Base-by-base conservation (phyloP, 768 basidiomycete species). In the Pholiota conissans region DNA sequence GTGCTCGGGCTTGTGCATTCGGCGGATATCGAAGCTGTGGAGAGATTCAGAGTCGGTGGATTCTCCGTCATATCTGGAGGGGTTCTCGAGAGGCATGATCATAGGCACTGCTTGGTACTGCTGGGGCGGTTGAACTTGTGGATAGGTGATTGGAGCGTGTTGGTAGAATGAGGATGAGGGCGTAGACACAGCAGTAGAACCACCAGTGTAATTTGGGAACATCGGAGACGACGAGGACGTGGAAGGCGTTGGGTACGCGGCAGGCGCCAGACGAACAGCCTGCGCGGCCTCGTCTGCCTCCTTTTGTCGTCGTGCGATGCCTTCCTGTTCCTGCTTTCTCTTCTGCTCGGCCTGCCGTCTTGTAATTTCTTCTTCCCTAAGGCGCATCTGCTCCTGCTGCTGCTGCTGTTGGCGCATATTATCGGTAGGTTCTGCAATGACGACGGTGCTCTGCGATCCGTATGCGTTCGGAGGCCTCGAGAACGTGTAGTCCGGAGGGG, bases 61-160 rank as follows among this genome's bases (percentile, higher is more conserved):
- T 61, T 80, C 76, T 45, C 72, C 79, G 26, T 80, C 84, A 65
- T 76, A 82, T 65, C 75, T 74, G 18, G 76, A 77, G 32, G 88
- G 89, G 61, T 78, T 86, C 69, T 91, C 84, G 13, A 89, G 70
- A n/a, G 89, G 87, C 74, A 89, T 76, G 29, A 75, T 65, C 34
- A 71, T 66, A 16, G 79, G 79, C 42, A 27, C 30, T 49, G n/a
- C 40, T n/a, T 47, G 32, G 22, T 20, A 56, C 58, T 49, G 61
- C 47, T 5, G 62, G 42, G 10, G 62, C 34, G 42, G 42, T 24
- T 20, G 42, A 11, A 18, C 42, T 22, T 45, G 42, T 0, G 71
- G 64, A 46, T 67, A 67, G 26, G 63, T 62, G 28, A 63, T 63
- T 5, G 63, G 39, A 16, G 57, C 56, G 40, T 53, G 42, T 34